Base-by-base conservation (phyloP, 2,329 filamentous ascomycete genomes). In the Fusarium odoratissimum region DNA sequence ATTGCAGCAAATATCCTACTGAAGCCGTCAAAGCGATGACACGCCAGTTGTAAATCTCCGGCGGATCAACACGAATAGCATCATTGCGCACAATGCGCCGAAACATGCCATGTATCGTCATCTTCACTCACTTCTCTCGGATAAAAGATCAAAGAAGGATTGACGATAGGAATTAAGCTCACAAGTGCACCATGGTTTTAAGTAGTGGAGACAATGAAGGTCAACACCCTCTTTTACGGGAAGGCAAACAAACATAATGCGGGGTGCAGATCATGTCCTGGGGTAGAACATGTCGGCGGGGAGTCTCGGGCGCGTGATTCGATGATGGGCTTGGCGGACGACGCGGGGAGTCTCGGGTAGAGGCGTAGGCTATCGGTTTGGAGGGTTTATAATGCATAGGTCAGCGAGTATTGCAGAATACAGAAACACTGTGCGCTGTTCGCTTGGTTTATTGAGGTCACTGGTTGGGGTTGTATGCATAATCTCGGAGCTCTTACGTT, bases 1-100 rank as follows among this genome's bases (percentile, higher is more conserved):
- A 21, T 6, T 4, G 6, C n/a, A 7, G 3, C 5, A 1, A 7
- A 31, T 7, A 6, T 28, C 28, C 31, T 62, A 74, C 72, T 11
- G 90, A 91, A 69, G 86, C 89, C 28, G 91, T 90, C 63, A 92
- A 82, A 56, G 88, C 83, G 69, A 91, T 91, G 8, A 92, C 90
- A 58, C 91, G 87, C 90, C 91, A 93, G 76, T 90, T 90, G 79
- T 93, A 93, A 66, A 93, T 90, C 79, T 92, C 89, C 21, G 86
- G 85, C 19, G 91, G 91, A 77, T 93, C 91, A 58, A 84, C 82
- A 78, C 86, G 89, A 84, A 92, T 92, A 61, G 91, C 89, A 76
- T 93, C 85, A 79, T 87, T 87, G 75, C 83, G 84, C 70, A 87
- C 84, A 71, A 87, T 85, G 64, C 76, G 76, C 42, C 72, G 72